A percentile compares a stretch with the other conserved stretches of the same genome.
These are phyloP conservation scores for Postia placenta DNA, from an alignment of 768 basidiomycete genomes.

Conservation along the genomic window DNA sequence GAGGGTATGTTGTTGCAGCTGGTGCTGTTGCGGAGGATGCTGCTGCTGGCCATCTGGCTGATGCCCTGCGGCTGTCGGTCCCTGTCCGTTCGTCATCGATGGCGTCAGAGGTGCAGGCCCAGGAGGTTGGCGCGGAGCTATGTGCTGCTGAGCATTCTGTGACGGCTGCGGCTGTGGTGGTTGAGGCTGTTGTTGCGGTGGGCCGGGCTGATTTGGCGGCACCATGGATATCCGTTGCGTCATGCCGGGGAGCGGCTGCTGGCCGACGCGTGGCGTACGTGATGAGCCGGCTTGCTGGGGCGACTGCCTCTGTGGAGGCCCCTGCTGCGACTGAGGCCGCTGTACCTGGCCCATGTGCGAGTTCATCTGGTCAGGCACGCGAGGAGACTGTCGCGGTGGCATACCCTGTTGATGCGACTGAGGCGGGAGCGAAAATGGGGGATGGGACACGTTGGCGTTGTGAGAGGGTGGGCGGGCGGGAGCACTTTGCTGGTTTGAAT, in stretches of 20 bases:
- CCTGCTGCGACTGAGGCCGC: slow-evolving; percentile 57
- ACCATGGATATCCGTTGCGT: slow-evolving; percentile 12
- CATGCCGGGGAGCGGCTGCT: slow-evolving; percentile 28
- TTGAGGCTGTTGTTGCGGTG: slow-evolving; percentile 12
- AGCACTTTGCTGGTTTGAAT: not conserved
- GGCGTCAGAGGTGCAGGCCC: slow-evolving; percentile 6
- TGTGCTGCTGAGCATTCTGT: slow-evolving; percentile 14
- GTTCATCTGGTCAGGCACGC: slow-evolving; percentile 31
- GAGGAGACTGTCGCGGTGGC: slow-evolving; percentile 38
- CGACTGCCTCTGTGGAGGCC: slow-evolving; percentile 36
- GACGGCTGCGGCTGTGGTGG: slow-evolving; percentile 7
- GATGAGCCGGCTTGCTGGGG: slow-evolving; percentile 41
- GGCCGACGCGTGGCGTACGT: slow-evolving; percentile 39
- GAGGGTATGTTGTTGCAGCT: too few relatives aligned
- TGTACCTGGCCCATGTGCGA: slow-evolving; percentile 29
- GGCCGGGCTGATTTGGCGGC: slow-evolving; percentile 9
- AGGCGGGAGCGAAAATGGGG: slow-evolving; percentile 27
- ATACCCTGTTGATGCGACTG: not conserved
- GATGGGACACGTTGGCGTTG: slow-evolving; percentile 27
- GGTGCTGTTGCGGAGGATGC: slow-evolving; percentile 2
- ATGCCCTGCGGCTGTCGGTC: not conserved
- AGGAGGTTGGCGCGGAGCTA: slow-evolving; percentile 8
- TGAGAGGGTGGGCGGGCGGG: slow-evolving; percentile 26
- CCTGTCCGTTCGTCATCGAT: not conserved
- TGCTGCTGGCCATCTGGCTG: not conserved